Evolutionary conservation across 169 alveolate genomes (phyloP).

Genomic region (Theileria annulata): DNA sequence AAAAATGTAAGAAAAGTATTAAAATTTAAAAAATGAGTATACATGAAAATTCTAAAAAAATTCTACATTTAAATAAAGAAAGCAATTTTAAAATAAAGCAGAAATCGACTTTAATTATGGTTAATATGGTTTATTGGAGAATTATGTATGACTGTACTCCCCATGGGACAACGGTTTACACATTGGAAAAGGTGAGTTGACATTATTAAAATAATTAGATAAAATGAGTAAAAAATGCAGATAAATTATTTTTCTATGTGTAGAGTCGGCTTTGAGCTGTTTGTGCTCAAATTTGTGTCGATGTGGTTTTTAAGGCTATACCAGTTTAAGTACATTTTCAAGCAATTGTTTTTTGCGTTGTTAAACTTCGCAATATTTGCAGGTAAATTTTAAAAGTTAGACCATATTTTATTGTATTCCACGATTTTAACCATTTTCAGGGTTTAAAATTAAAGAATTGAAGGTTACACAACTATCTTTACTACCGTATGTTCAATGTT

Average conservation of each 20-base stretch:
- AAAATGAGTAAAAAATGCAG: slow-evolving; percentile 5
- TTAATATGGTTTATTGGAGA: background rate
- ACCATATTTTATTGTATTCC: background rate
- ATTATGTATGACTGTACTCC: background rate
- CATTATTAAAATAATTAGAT: background rate
- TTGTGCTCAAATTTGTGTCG: background rate
- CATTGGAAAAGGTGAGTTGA: background rate
- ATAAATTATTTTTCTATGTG: slow-evolving; percentile 4
- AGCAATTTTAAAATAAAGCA: background rate
- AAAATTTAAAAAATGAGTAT: background rate
- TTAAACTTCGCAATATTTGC: background rate
- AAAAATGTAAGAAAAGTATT: background rate
- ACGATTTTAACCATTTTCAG: background rate
- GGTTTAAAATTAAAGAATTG: background rate
- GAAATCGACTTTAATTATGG: background rate
- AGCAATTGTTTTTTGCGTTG: background rate
- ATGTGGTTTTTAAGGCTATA: slow-evolving; percentile 7
- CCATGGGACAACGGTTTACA: slow-evolving; percentile 12
- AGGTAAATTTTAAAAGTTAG: background rate
- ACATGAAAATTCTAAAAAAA: background rate
- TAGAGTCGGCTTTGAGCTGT: slow-evolving; percentile 16
- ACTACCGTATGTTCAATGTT: slow-evolving; percentile 5
- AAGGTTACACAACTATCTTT: background rate
- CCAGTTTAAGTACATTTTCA: slow-evolving; percentile 3
- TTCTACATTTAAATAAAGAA: background rate